Evolutionary conservation across 192 early-diverging fungal genomes (phyloP).

Genomic region (Cetraspora pellucida): DNA sequence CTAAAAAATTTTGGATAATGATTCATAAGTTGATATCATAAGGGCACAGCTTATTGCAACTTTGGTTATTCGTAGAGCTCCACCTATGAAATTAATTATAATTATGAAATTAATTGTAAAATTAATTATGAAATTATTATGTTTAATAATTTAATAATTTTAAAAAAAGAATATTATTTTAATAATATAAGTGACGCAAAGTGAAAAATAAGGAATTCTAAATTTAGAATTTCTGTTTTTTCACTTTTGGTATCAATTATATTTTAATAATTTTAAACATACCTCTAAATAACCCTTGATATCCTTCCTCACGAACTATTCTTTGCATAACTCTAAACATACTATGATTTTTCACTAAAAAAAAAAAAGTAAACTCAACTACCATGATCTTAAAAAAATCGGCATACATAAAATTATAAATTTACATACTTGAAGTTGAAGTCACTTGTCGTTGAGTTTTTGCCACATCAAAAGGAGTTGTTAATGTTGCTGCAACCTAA

Average conservation of each 20-base stretch:
- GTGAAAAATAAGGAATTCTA: too few species aligned
- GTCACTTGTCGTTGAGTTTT: constrained; percentile 88
- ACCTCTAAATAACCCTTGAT: constrained; percentile 57
- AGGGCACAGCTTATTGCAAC: constrained; percentile 92
- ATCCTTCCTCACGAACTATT: constrained; percentile 55
- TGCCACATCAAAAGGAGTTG: constrained; percentile 95
- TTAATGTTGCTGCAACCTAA: constrained; percentile 80
- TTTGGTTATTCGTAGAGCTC: constrained; percentile 80
- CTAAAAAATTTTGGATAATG: constrained; percentile 14
- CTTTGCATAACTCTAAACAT: constrained; percentile 45
- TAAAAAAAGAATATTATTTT: too few species aligned
- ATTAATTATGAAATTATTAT: too few species aligned
- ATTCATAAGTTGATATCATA: constrained; percentile 91
- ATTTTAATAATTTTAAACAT: too few species aligned
- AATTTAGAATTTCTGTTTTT: too few species aligned
- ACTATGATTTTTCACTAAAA: neutral
- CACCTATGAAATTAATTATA: constrained; percentile 40
- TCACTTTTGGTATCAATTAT: too few species aligned
- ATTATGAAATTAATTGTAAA: neutral
- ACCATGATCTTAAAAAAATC: neutral
- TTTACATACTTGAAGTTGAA: constrained; percentile 29
- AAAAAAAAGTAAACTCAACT: neutral
- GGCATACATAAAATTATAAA: neutral
- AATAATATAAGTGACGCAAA: too few species aligned
- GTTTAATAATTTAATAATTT: too few species aligned